phyloP scores from a whole-genome alignment of 768 basidiomycete species.

The Amanita rubescens region DNA sequence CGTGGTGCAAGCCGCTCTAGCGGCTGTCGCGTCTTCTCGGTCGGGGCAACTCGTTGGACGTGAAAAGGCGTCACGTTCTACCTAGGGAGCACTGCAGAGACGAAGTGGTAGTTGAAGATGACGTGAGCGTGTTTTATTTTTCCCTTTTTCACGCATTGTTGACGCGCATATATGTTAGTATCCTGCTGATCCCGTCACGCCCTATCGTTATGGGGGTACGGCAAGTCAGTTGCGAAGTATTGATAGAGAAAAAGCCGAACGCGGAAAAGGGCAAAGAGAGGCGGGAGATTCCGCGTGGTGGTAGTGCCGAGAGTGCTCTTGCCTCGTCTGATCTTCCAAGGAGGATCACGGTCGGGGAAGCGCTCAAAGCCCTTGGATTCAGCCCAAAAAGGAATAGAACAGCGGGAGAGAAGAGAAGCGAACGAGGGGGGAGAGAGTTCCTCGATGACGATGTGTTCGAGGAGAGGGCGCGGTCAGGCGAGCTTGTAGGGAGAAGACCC shows the following conservation, averaged over 20 bases:
- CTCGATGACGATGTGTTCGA: slow-evolving; percentile 19
- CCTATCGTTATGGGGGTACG: slow-evolving; percentile 18
- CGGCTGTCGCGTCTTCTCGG: slow-evolving; percentile 51
- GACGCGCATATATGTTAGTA: slow-evolving; percentile 14
- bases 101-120: slow-evolving; percentile 14
- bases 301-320: slow-evolving; percentile 65
- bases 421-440: slow-evolving; percentile 3
- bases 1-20: slow-evolving; percentile 51
- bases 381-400: slow-evolving; percentile 27
- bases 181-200: slow-evolving; percentile 32
- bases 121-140: not conserved
- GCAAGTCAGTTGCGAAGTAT: not conserved
- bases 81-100: slow-evolving; percentile 36
- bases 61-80: slow-evolving; percentile 31
- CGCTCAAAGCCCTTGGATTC: slow-evolving; percentile 64
- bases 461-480: slow-evolving; percentile 19
- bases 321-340: slow-evolving; percentile 31
- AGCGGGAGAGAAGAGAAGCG: slow-evolving; percentile 7
- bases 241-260: not conserved
- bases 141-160: not conserved
- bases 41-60: slow-evolving; percentile 34
- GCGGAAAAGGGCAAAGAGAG: slow-evolving; percentile 27
- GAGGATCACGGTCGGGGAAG: slow-evolving; percentile 59
- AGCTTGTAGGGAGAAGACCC: slow-evolving; percentile 18
- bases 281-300: slow-evolving; percentile 50